Conservation (phyloP, 257 asterid genomes). For the Prunella vulgaris region DNA sequence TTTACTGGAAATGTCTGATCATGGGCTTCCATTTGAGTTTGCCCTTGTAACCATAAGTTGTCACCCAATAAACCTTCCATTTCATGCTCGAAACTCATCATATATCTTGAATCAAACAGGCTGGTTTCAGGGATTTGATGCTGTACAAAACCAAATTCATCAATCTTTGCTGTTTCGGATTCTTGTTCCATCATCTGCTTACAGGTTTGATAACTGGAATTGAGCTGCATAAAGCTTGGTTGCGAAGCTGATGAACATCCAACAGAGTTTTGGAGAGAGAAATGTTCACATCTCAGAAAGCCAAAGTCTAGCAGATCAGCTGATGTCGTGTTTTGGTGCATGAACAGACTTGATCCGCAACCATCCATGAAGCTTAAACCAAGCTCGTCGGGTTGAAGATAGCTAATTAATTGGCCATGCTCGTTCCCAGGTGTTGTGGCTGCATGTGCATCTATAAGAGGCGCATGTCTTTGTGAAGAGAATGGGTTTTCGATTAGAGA, state of each 20-base stretch:
- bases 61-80: constrained; percentile 10
- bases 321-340: constrained; percentile 10
- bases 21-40: neutral
- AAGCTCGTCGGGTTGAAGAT: constrained; percentile 14
- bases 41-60: constrained; percentile 13
- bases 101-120: neutral
- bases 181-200: constrained; percentile 16
- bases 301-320: constrained; percentile 6
- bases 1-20: constrained; percentile 15
- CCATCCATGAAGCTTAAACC: constrained; percentile 10
- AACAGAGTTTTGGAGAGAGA: neutral
- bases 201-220: neutral
- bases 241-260: neutral
- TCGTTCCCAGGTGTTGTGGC: constrained; percentile 23
- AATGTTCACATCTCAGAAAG: constrained; percentile 8
- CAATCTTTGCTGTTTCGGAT: constrained; percentile 1
- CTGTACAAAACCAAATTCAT: constrained; percentile 1
- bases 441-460: constrained; percentile 21
- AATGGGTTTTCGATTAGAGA: neutral
- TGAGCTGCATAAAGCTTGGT: constrained; percentile 3
- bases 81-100: constrained; percentile 8
- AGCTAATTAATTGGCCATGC: neutral
- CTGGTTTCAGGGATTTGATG: constrained; percentile 12
- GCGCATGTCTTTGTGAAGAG: constrained; percentile 20
- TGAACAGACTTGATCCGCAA: neutral